A percentile compares a stretch with the other conserved stretches of the same genome.
Evolutionary conservation across 257 asterid genomes (phyloP).

Genomic region (Gentiana macrophylla): DNA sequence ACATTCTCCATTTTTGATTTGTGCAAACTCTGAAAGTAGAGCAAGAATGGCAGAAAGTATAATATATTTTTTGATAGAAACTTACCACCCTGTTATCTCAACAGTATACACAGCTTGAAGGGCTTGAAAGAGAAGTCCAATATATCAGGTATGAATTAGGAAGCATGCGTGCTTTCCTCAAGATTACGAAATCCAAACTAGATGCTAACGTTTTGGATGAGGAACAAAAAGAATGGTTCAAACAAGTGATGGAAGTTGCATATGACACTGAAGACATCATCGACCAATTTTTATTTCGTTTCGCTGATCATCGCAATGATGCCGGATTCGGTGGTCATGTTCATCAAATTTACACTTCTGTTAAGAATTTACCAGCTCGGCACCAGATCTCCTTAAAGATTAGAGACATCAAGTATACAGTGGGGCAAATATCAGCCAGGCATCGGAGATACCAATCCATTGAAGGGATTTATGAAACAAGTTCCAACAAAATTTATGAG

Average conservation of each 20-base stretch:
- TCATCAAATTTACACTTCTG: too few relatives aligned
- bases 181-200: conserved; percentile 1
- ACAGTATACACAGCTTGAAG: not conserved
- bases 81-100: not conserved
- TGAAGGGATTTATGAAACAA: too few relatives aligned
- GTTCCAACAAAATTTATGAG: too few relatives aligned
- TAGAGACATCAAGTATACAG: too few relatives aligned
- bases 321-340: too few relatives aligned
- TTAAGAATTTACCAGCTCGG: too few relatives aligned
- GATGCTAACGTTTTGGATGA: not conserved
- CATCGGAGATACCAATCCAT: too few relatives aligned
- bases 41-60: not conserved
- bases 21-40: too few relatives aligned
- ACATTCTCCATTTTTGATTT: too few relatives aligned
- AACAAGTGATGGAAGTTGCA: conserved; percentile 14
- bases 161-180: conserved; percentile 13
- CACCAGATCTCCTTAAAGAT: too few relatives aligned
- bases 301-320: not conserved
- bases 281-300: conserved; percentile 2
- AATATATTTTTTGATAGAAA: not conserved
- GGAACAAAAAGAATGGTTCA: conserved; percentile 10
- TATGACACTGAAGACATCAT: conserved; percentile 18
- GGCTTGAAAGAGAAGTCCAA: conserved; percentile 2
- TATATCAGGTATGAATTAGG: conserved; percentile 8
- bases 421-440: too few relatives aligned